Conservation (phyloP, 2,329 filamentous ascomycete species). For the Zymoseptoria brevis region DNA sequence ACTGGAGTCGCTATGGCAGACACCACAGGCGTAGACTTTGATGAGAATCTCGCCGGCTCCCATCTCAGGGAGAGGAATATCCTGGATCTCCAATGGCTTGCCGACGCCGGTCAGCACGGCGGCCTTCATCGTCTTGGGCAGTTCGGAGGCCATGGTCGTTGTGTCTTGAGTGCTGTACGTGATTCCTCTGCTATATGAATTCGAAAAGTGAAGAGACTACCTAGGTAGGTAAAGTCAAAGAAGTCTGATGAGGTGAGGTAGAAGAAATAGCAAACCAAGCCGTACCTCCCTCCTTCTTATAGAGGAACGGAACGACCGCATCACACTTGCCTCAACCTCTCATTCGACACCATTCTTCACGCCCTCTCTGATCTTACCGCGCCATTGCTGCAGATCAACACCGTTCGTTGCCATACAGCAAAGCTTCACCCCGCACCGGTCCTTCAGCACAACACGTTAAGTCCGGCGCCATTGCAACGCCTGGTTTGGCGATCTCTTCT, state of each 20-base stretch:
- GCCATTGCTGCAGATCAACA: background rate
- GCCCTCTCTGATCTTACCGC: background rate
- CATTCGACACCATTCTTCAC: background rate
- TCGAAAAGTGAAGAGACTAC: background rate
- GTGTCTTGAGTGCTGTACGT: no score
- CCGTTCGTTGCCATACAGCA: background rate
- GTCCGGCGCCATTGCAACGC: background rate
- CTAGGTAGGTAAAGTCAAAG: background rate
- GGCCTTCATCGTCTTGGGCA: conserved; percentile 59
- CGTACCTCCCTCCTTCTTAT: background rate
- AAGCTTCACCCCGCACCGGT: background rate
- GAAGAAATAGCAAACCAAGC: background rate
- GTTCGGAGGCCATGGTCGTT: conserved; percentile 9
- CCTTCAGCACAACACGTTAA: background rate
- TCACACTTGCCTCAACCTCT: background rate
- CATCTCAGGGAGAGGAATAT: conserved; percentile 52
- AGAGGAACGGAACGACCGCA: background rate
- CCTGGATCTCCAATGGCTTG: conserved; percentile 49
- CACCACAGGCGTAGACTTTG: conserved; percentile 63
- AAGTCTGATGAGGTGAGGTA: background rate
- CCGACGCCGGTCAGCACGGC: conserved; percentile 51
- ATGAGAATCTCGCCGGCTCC: conserved; percentile 54
- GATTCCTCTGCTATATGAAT: no score
- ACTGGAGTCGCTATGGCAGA: conserved; percentile 57
- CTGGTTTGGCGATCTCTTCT: background rate